A percentile compares a stretch with the other conserved stretches of the same genome.
These are phyloP conservation scores for Basidiobolus meristosporus DNA, from an alignment of 371 early-diverging fungal species.

Conservation along the genomic window DNA sequence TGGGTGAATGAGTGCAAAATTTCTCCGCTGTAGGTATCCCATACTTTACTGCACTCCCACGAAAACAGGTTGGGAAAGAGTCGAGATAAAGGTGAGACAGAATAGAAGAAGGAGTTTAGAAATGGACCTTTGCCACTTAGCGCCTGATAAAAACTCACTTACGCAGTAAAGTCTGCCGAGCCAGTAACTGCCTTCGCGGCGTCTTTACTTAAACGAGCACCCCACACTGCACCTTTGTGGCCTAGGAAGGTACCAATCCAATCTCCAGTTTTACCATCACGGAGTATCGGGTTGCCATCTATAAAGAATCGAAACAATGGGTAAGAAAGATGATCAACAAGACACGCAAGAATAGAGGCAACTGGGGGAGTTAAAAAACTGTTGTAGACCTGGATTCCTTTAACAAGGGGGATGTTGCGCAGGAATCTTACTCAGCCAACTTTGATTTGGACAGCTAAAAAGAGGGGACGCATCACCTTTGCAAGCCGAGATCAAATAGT, in stretches of 20 bases:
- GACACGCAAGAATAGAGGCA: background rate
- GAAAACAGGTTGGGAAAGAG: background rate
- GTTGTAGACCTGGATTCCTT: background rate
- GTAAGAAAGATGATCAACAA: background rate
- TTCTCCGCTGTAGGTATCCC: constrained; percentile 60
- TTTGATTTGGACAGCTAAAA: no score
- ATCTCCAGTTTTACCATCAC: constrained; percentile 73
- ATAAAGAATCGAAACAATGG: constrained; percentile 1
- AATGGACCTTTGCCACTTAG: background rate
- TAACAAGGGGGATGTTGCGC: no score
- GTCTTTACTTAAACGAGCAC: constrained; percentile 53
- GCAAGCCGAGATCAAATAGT: constrained; percentile 69
- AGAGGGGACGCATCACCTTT: no score
- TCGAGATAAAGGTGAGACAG: background rate
- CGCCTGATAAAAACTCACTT: constrained; percentile 9
- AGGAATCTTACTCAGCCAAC: no score
- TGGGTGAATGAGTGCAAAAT: constrained; percentile 47
- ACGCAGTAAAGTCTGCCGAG: constrained; percentile 75
- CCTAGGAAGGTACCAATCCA: constrained; percentile 79
- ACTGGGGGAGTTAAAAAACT: background rate
- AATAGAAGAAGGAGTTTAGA: background rate
- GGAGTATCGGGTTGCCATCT: constrained; percentile 75
- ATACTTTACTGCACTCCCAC: constrained; percentile 59
- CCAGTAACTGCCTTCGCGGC: constrained; percentile 64
- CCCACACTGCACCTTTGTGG: constrained; percentile 84